These are phyloP conservation scores for Sugiyamaella americana DNA, from an alignment of 805 yeast species.

Conservation along the genomic window DNA sequence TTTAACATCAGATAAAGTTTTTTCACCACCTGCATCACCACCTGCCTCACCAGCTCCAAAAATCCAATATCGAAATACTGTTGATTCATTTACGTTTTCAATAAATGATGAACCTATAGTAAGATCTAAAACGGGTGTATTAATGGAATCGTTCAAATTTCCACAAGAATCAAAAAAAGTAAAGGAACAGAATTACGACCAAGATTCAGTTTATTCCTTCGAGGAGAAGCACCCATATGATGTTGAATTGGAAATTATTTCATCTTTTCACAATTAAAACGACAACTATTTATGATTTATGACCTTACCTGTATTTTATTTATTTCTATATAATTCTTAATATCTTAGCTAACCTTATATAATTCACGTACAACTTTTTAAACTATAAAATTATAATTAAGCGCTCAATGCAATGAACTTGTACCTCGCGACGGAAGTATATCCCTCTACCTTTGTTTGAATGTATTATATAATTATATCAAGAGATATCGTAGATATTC, in stretches of 20 bases:
- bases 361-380: too few species aligned
- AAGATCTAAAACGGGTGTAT: neutral
- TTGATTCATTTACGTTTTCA: neutral
- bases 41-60: too few species aligned
- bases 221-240: constrained; percentile 10
- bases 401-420: too few species aligned
- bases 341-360: too few species aligned
- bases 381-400: too few species aligned
- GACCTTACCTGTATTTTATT: constrained; percentile 1
- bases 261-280: constrained; percentile 6
- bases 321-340: neutral
- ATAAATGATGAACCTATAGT: neutral
- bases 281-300: neutral
- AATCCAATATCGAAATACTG: neutral
- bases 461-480: too few species aligned
- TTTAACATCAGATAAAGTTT: neutral
- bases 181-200: too few species aligned
- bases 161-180: neutral
- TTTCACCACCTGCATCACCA: neutral
- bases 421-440: too few species aligned
- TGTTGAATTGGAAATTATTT: constrained; percentile 10
- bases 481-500: too few species aligned
- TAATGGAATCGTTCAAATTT: neutral
- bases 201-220: neutral
- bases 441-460: too few species aligned